Base-by-base conservation (phyloP, 202 grass and related monocot species). In the Saccharum hybrid region DNA sequence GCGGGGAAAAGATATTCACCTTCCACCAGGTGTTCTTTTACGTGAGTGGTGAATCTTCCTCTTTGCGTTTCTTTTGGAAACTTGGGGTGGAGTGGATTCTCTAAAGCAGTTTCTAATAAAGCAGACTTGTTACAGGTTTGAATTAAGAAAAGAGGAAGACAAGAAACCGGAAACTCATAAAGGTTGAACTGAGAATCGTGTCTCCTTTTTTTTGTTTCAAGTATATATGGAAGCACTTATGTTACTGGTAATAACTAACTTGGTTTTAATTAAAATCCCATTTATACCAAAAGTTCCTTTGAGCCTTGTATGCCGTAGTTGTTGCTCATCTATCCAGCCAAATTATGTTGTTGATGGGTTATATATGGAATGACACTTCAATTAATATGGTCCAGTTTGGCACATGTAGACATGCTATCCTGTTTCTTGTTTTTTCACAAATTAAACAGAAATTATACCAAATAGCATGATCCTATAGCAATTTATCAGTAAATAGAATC, bases 1-100 rank as follows among this genome's bases (percentile, higher is more conserved):
- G 22, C 10, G 22, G 15, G 31, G 5, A 12, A 46, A 15, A 81
- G 5, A 66, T 79, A 80, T 90, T 78, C 78, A 86, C 62, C 69
- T 57, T 75, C 68, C 74, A 80, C 74, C 22, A 21, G 23, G 23
- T 37, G n/a, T 54, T 68, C 39, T 65, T 74, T 82, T 60, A 21
- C 42, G 10, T 46, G 42, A 66, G 63, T 39, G 19, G 39, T 68
- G 74, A 62, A 74, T 79, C 62, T 70, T 2, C 41, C 26, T 18
- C 42, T 30, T 30, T 51, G 10, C 3, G 23, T 41, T 85, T 37
- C 48, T 51, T 15, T 49, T 49, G 46, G 46, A 49, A 46, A 13
- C 43, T 45, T 45, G 43, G 80, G 19, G 10, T n/a, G 19, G 45
- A 72, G 2, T 10, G 16, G 49, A 54, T 19, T 49, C 3, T 14